Percentiles rank a stretch among this genome's conserved stretches.
phyloP scores from a whole-genome alignment of 805 yeast species.

The Wickerhamiella alocasiicola region DNA sequence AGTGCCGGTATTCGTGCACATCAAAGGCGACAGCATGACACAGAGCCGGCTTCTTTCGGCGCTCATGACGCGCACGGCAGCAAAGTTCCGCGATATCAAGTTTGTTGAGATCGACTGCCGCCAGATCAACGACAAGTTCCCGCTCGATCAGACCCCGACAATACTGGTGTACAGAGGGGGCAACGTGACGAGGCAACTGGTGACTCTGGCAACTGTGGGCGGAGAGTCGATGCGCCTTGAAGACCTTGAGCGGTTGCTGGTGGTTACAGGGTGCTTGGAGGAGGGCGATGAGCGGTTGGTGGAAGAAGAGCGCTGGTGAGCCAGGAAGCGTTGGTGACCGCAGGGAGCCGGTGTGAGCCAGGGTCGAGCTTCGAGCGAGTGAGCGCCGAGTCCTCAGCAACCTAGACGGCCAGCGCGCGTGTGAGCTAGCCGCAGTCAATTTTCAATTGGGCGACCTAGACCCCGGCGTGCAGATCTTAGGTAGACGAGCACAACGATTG shows the following conservation, averaged over 20 bases:
- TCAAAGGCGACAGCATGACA: slow-evolving; percentile 46
- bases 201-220: slow-evolving; percentile 71
- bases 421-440: too few relatives aligned
- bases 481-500: too few relatives aligned
- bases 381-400: too few relatives aligned
- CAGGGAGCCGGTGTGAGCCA: too few relatives aligned
- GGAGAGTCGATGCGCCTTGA: slow-evolving; percentile 60
- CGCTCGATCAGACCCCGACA: slow-evolving; percentile 85
- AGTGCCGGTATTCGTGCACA: slow-evolving; percentile 60
- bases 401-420: too few relatives aligned
- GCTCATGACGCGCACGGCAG: slow-evolving; percentile 46
- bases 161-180: slow-evolving; percentile 67
- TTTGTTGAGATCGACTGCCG: slow-evolving; percentile 85
- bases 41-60: slow-evolving; percentile 64
- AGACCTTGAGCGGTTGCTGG: slow-evolving; percentile 66
- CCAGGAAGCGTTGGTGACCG: too few relatives aligned
- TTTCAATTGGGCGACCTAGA: too few relatives aligned
- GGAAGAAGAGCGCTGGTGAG: slow-evolving; percentile 38
- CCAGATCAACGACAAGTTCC: slow-evolving; percentile 87
- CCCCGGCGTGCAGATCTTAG: too few relatives aligned
- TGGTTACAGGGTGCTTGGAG: slow-evolving; percentile 52
- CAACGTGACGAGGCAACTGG: slow-evolving; percentile 64
- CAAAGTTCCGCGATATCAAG: slow-evolving; percentile 66
- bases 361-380: too few relatives aligned
- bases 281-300: slow-evolving; percentile 54